phyloP scores from a whole-genome alignment of 2,329 filamentous ascomycete genomes.

The Cryphonectria japonica region DNA sequence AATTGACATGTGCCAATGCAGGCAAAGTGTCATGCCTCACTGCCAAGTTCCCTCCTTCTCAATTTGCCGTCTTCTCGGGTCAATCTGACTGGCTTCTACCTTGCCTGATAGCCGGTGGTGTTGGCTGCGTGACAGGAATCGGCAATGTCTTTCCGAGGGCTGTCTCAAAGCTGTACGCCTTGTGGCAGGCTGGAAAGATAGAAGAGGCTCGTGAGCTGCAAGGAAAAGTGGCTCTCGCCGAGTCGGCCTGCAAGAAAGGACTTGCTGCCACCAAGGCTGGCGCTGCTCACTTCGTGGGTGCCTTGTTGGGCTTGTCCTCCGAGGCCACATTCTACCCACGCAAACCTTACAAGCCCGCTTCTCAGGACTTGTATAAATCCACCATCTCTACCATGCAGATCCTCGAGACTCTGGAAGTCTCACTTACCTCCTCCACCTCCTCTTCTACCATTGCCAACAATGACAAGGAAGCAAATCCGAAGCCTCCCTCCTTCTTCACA shows the following conservation, averaged over 20 bases:
- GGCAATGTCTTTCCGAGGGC: conserved; percentile 52
- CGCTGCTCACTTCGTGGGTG: conserved; percentile 31
- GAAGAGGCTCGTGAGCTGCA: conserved; percentile 47
- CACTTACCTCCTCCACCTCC: not conserved
- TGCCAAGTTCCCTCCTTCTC: conserved; percentile 41
- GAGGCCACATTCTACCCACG: not conserved
- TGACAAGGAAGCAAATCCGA: not conserved
- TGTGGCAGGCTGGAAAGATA: conserved; percentile 44
- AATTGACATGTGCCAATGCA: conserved; percentile 37
- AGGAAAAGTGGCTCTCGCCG: conserved; percentile 48
- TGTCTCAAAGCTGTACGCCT: conserved; percentile 45
- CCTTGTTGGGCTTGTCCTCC: not conserved
- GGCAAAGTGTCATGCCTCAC: conserved; percentile 38
- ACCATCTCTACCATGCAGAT: conserved; percentile 5
- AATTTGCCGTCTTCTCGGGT: conserved; percentile 50
- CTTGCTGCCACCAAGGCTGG: conserved; percentile 52
- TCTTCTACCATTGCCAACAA: not conserved
- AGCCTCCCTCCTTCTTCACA: not conserved
- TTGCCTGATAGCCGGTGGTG: conserved; percentile 44
- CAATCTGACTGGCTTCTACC: conserved; percentile 49
- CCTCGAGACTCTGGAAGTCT: not conserved
- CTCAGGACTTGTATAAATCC: not conserved
- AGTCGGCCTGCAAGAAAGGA: conserved; percentile 56
- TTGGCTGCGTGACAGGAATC: conserved; percentile 50
- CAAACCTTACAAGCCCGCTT: not conserved